Percentiles rank a stretch among this genome's conserved stretches.
Evolutionary conservation across 306 rosid species (phyloP).

Genomic region (Cicer pinnatifidum): DNA sequence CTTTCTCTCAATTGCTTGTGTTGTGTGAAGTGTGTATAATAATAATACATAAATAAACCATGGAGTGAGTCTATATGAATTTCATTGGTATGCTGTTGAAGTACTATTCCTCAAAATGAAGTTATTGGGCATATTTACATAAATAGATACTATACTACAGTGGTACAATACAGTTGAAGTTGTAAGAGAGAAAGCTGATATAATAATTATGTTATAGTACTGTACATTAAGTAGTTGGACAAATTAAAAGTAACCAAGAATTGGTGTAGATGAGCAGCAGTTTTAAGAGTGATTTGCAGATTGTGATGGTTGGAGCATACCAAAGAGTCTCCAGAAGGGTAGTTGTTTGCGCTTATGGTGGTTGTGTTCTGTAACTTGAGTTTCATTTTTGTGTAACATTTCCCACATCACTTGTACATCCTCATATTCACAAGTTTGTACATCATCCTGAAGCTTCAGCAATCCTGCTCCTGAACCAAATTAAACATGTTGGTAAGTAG

Average conservation of each 20-base stretch:
- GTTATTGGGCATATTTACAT: neutral
- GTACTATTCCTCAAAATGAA: neutral
- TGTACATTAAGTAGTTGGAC: too few relatives aligned
- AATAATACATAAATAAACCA: too few relatives aligned
- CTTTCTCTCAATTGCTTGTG: neutral
- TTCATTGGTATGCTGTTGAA: neutral
- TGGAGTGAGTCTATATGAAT: too few relatives aligned
- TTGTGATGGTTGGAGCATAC: constrained; percentile 57
- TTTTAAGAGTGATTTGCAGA: constrained; percentile 52
- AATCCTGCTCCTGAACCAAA: constrained; percentile 65
- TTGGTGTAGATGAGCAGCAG: constrained; percentile 17
- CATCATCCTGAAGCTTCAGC: constrained; percentile 73
- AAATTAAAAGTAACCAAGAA: neutral
- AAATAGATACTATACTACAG: neutral
- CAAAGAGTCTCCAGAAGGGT: constrained; percentile 65
- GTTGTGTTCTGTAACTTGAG: constrained; percentile 21
- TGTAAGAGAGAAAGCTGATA: constrained; percentile 30
- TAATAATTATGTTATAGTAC: neutral
- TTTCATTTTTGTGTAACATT: constrained; percentile 51
- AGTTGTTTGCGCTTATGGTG: constrained; percentile 59
- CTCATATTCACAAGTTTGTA: constrained; percentile 78
- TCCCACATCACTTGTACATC: constrained; percentile 97
- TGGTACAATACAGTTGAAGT: constrained; percentile 11
- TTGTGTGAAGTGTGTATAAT: too few relatives aligned
- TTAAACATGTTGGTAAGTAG: neutral